A percentile compares a stretch with the other conserved stretches of the same genome.
These are phyloP conservation scores for Candida maesae DNA, from an alignment of 805 yeast genomes.

Conservation along the genomic window DNA sequence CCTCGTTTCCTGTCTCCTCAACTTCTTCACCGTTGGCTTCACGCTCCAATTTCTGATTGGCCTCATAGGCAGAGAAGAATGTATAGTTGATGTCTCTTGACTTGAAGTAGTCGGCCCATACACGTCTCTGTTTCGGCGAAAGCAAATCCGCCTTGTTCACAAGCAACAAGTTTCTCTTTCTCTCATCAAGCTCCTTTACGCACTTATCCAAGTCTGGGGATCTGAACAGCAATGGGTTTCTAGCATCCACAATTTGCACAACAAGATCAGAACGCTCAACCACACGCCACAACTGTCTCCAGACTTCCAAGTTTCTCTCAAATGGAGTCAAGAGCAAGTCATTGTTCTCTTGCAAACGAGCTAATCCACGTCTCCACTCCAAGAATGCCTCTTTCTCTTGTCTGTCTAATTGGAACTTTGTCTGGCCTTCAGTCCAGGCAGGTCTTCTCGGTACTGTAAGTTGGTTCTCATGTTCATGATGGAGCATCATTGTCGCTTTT, in stretches of 20 bases:
- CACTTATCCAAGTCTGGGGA: conserved; percentile 83
- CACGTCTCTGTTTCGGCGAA: conserved; percentile 67
- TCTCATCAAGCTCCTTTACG: conserved; percentile 70
- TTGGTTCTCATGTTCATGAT: conserved; percentile 61
- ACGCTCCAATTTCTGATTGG: conserved; percentile 69
- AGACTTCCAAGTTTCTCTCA: conserved; percentile 94
- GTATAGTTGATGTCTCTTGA: conserved; percentile 72
- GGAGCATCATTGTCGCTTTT: conserved; percentile 53
- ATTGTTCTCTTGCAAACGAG: conserved; percentile 75
- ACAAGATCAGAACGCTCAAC: conserved; percentile 91
- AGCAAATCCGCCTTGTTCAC: conserved; percentile 94
- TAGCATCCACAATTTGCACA: conserved; percentile 96
- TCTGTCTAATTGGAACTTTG: conserved; percentile 75
- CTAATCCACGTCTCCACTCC: conserved; percentile 91
- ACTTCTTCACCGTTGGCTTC: conserved; percentile 41
- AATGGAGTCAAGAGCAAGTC: conserved; percentile 91
- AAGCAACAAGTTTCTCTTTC: conserved; percentile 74
- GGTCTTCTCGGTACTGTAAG: conserved; percentile 95
- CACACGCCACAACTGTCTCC: conserved; percentile 98
- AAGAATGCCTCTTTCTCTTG: conserved; percentile 87
- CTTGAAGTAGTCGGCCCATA: conserved; percentile 85
- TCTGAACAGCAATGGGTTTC: conserved; percentile 88
- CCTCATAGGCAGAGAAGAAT: conserved; percentile 87
- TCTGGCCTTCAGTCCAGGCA: conserved; percentile 68
- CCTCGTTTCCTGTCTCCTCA: conserved; percentile 26